A percentile compares a stretch with the other conserved stretches of the same genome.
These are phyloP conservation scores for Jatropha curcas DNA, from an alignment of 345 rosid genomes.

Conservation along the genomic window DNA sequence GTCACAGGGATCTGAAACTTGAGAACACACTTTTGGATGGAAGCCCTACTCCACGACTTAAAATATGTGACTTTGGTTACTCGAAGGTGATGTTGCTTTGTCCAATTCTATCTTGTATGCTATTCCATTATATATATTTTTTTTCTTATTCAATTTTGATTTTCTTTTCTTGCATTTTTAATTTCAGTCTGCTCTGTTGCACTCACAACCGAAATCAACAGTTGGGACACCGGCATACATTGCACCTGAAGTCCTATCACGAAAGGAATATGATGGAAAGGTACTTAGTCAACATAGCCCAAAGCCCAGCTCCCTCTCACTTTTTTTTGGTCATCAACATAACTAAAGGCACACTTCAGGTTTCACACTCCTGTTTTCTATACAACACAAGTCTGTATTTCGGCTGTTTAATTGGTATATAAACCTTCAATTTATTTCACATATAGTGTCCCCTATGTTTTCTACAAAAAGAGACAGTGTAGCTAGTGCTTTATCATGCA, in stretches of 20 bases:
- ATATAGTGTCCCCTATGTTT: neutral
- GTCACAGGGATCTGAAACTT: constrained; percentile 62
- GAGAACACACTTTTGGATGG: constrained; percentile 66
- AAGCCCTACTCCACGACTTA: constrained; percentile 57
- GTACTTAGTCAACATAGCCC: constrained; percentile 28
- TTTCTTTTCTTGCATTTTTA: constrained; percentile 4
- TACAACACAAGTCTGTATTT: neutral
- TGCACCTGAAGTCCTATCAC: constrained; percentile 68
- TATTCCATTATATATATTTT: too few species aligned
- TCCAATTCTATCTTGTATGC: neutral
- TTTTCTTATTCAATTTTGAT: neutral
- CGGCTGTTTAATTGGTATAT: neutral
- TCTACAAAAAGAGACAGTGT: neutral
- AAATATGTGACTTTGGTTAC: constrained; percentile 65
- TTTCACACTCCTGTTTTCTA: constrained; percentile 6
- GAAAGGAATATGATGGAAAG: constrained; percentile 76
- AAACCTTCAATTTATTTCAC: neutral
- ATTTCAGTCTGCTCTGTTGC: constrained; percentile 63
- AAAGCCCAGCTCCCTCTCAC: neutral
- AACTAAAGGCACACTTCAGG: neutral
- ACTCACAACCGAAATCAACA: constrained; percentile 70
- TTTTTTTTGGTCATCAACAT: neutral
- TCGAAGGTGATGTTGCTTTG: constrained; percentile 46
- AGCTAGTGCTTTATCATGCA: neutral
- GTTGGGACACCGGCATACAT: constrained; percentile 81